Conservation (phyloP, 2,329 filamentous ascomycete genomes). For the Phialocephala sp. region DNA sequence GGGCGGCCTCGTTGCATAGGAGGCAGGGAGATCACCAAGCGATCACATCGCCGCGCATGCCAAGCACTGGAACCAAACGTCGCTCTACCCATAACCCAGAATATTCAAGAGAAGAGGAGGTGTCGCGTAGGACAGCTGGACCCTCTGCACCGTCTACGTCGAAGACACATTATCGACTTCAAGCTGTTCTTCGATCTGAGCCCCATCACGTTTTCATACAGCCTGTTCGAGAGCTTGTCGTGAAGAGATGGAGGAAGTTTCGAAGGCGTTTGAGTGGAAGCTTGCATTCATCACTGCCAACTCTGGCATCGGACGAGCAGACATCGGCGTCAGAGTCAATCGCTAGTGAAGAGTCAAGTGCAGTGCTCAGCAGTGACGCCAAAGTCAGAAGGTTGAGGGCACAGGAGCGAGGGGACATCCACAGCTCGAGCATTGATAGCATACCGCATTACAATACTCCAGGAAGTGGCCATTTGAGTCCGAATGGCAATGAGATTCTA, state of each 20-base stretch:
- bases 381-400: slow-evolving; percentile 35
- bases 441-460: slow-evolving; percentile 36
- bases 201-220: slow-evolving; percentile 41
- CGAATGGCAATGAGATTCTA: slow-evolving; percentile 2
- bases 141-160: neutral
- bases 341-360: slow-evolving; percentile 18
- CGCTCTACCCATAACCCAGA: neutral
- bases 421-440: slow-evolving; percentile 36
- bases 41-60: neutral
- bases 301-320: slow-evolving; percentile 24
- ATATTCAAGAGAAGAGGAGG: neutral
- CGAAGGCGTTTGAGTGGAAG: slow-evolving; percentile 37
- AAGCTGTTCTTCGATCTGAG: slow-evolving; percentile 38
- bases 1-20: slow-evolving; percentile 11
- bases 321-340: slow-evolving; percentile 22
- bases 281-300: slow-evolving; percentile 28
- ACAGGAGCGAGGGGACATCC: slow-evolving; percentile 39
- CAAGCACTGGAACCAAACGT: neutral
- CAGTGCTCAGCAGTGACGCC: slow-evolving; percentile 30
- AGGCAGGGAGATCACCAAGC: slow-evolving; percentile 5
- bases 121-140: neutral
- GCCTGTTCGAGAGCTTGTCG: slow-evolving; percentile 40
- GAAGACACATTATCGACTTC: slow-evolving; percentile 32
- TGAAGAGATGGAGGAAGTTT: slow-evolving; percentile 39
- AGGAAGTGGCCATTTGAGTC: slow-evolving; percentile 25